Conservation (phyloP, 306 rosid species). For the Malus asiatica region DNA sequence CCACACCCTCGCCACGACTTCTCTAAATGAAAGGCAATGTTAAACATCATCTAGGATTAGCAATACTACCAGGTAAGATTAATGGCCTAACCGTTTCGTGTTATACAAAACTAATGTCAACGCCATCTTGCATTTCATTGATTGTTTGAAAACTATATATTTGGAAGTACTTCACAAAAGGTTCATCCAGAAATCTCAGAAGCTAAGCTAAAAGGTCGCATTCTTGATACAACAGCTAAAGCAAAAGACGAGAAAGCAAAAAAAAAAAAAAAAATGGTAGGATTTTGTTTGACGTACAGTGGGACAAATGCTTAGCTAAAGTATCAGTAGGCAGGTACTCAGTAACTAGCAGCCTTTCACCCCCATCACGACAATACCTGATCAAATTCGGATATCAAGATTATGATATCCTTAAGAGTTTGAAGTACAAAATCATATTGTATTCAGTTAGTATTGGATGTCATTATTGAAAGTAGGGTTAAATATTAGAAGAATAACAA, state of each 20-base stretch:
- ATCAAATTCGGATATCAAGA: slow-evolving; percentile 29
- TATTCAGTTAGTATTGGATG: too few relatives aligned
- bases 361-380: slow-evolving; percentile 89
- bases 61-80: too few relatives aligned
- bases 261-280: neutral
- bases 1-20: too few relatives aligned
- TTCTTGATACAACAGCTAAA: neutral
- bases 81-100: too few relatives aligned
- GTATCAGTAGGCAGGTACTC: slow-evolving; percentile 96
- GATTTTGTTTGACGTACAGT: slow-evolving; percentile 41
- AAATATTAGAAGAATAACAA: too few relatives aligned
- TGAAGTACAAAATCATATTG: neutral
- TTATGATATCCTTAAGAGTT: neutral
- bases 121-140: neutral
- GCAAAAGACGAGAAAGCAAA: neutral
- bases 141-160: neutral
- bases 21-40: too few relatives aligned
- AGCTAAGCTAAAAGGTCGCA: neutral
- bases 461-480: too few relatives aligned
- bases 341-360: slow-evolving; percentile 90
- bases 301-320: slow-evolving; percentile 93
- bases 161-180: neutral
- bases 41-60: too few relatives aligned
- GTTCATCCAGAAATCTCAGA: neutral
- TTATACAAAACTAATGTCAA: too few relatives aligned